A percentile compares a stretch with the other conserved stretches of the same genome.
These are phyloP conservation scores for Globisporangium carolinianum DNA, from an alignment of 352 stramenopile genomes.

Conservation along the genomic window DNA sequence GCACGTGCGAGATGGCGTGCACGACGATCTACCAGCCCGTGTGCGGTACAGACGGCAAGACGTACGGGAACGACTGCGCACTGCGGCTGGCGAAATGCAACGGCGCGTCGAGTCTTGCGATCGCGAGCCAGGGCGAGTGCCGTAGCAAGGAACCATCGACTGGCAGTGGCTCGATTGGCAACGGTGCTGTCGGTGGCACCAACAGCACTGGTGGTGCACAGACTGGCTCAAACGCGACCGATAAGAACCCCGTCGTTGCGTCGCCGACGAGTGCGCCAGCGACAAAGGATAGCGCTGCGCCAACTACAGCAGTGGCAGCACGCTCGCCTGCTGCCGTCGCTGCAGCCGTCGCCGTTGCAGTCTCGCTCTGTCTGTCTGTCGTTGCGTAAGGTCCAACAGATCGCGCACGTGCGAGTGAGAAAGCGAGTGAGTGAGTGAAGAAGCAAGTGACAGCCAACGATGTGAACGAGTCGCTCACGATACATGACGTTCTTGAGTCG, in stretches of 20 bases:
- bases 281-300: not conserved
- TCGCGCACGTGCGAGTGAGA: too few species aligned
- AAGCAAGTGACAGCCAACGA: too few species aligned
- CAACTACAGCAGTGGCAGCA: not conserved
- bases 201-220: not conserved
- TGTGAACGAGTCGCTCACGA: too few species aligned
- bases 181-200: not conserved
- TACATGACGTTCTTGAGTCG: too few species aligned
- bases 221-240: not conserved
- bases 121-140: not conserved
- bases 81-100: not conserved
- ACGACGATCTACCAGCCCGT: not conserved
- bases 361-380: not conserved
- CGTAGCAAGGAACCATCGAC: not conserved
- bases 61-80: slow-evolving; percentile 10
- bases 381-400: too few species aligned
- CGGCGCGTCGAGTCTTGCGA: not conserved
- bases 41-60: slow-evolving; percentile 28
- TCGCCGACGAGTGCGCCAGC: not conserved
- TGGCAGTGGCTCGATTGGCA: not conserved
- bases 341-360: not conserved
- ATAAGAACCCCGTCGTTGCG: not conserved
- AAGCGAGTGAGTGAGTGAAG: too few species aligned
- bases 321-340: not conserved
- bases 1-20: not conserved